A percentile compares a stretch with the other conserved stretches of the same genome.
These are phyloP conservation scores for Marasmius fiardii DNA, from an alignment of 1,284 basidiomycete genomes.

Conservation along the genomic window DNA sequence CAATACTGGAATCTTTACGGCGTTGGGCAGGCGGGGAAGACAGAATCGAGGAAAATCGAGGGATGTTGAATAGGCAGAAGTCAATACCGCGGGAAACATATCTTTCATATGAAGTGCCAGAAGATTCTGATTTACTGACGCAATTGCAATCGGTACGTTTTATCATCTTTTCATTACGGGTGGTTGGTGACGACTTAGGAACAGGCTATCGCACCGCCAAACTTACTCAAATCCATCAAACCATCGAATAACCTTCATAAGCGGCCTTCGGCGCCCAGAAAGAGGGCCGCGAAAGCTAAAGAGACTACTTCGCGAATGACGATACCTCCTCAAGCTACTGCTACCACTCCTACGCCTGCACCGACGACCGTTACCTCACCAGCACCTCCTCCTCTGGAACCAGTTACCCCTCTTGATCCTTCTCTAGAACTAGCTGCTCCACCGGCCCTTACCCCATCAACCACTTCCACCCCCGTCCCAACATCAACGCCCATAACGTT, in stretches of 20 bases:
- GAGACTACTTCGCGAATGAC: neutral
- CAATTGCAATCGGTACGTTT: conserved; percentile 55
- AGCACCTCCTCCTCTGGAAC: neutral
- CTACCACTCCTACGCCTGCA: neutral
- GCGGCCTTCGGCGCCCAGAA: conserved; percentile 23
- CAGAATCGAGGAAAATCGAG: conserved; percentile 38
- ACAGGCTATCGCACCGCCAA: conserved; percentile 45
- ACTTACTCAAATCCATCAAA: conserved; percentile 52
- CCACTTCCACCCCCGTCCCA: too few species aligned
- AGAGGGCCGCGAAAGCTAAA: conserved; percentile 3
- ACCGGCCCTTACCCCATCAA: neutral
- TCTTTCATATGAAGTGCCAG: conserved; percentile 52
- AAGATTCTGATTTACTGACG: conserved; percentile 45
- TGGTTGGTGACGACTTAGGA: neutral
- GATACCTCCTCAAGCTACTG: neutral
- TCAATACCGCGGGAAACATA: conserved; percentile 37
- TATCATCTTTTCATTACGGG: neutral
- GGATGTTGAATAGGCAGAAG: conserved; percentile 40
- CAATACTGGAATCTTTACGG: conserved; percentile 50
- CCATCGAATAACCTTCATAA: conserved; percentile 23
- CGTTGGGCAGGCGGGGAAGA: conserved; percentile 56
- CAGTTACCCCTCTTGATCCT: neutral
- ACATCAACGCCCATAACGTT: neutral
- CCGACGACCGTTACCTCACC: neutral
- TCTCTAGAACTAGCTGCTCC: neutral